Evolutionary conservation across 805 yeast species (phyloP).

Genomic region (Pichia membranifaciens): DNA sequence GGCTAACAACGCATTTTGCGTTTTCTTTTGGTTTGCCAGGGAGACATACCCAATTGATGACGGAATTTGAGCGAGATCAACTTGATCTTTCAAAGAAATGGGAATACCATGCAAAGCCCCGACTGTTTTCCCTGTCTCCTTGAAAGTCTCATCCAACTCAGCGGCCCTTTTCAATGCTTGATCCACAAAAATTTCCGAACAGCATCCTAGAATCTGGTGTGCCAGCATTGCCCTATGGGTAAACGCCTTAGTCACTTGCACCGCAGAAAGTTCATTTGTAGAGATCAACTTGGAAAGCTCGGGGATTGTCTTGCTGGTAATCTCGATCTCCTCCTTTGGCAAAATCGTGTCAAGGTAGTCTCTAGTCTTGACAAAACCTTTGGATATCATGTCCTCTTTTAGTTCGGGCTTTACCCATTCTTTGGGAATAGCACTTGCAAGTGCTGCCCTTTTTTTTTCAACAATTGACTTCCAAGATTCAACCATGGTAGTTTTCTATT

Average conservation of each 20-base stretch:
- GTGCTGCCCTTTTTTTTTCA: slow-evolving; percentile 8
- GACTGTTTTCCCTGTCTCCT: slow-evolving; percentile 39
- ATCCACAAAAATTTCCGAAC: slow-evolving; percentile 43
- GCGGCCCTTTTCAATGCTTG: slow-evolving; percentile 55
- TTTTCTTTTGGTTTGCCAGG: slow-evolving; percentile 19
- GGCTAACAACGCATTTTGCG: slow-evolving; percentile 36
- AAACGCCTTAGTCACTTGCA: slow-evolving; percentile 47
- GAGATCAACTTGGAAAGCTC: slow-evolving; percentile 4
- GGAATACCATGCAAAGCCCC: slow-evolving; percentile 70
- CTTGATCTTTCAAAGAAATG: slow-evolving; percentile 37
- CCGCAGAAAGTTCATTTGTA: slow-evolving; percentile 35
- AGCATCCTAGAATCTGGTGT: slow-evolving; percentile 45
- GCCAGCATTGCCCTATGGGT: slow-evolving; percentile 54
- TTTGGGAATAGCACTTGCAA: slow-evolving; percentile 26
- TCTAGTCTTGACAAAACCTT: slow-evolving; percentile 37
- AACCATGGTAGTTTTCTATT: neutral
- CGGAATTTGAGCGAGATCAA: slow-evolving; percentile 42
- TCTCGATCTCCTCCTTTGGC: slow-evolving; percentile 10
- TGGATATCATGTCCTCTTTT: slow-evolving; percentile 27
- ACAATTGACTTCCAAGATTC: slow-evolving; percentile 14
- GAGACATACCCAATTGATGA: slow-evolving; percentile 44
- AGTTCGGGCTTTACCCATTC: slow-evolving; percentile 40
- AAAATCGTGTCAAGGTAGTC: slow-evolving; percentile 14
- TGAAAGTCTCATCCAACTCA: slow-evolving; percentile 46
- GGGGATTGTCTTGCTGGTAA: slow-evolving; percentile 5